Evolutionary conservation across 495 filamentous ascomycete genomes (phyloP).

Genomic region (Aspergillus homomorphus): DNA sequence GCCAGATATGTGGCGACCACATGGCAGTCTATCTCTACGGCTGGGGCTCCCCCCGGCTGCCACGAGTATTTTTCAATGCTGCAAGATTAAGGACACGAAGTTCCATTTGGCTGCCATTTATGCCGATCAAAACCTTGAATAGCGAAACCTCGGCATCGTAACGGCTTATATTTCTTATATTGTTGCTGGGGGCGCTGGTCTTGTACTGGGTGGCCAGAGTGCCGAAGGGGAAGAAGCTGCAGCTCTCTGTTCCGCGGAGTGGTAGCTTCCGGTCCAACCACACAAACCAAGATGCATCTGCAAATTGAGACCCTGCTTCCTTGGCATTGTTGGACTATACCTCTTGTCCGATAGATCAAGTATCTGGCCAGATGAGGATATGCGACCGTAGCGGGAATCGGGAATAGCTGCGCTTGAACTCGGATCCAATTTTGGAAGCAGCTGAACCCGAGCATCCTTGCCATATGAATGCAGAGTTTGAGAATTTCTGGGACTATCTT

Average conservation of each 20-base stretch:
- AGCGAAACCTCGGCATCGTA: conserved; percentile 58
- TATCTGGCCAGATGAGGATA: no score
- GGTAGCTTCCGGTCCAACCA: no score
- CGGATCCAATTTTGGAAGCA: no score
- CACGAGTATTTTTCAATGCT: not conserved
- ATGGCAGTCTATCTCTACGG: not conserved
- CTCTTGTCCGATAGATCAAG: no score
- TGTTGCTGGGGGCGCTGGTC: conserved; percentile 54
- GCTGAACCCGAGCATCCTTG: no score
- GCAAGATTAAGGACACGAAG: not conserved
- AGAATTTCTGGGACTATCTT: no score
- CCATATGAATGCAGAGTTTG: no score
- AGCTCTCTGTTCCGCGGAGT: not conserved
- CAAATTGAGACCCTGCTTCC: no score
- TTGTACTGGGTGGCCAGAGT: conserved; percentile 73
- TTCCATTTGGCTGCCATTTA: not conserved
- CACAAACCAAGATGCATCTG: no score
- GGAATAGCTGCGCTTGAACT: no score
- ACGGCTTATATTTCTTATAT: conserved; percentile 71
- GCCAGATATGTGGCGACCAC: not conserved
- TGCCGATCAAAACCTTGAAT: not conserved
- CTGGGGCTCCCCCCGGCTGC: not conserved
- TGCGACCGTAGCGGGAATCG: no score
- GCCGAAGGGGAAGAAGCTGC: conserved; percentile 50
- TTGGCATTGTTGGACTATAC: no score